Conservation (phyloP, 164 flowering plant species). For the Umbilicus rupestris region DNA sequence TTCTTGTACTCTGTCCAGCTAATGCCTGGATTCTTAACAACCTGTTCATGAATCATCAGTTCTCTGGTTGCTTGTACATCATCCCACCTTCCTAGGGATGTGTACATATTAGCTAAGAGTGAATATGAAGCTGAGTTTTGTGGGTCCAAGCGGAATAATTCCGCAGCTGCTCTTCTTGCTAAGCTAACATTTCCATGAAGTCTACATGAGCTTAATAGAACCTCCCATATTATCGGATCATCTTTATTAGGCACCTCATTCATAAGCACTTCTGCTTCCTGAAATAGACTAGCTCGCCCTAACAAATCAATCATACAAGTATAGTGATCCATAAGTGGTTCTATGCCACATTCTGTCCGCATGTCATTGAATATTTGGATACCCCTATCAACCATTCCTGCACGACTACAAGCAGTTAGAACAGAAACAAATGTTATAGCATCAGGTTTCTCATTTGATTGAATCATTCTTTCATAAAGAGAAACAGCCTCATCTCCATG, state of each 20-base stretch:
- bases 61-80: conserved; percentile 48
- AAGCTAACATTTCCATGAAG: conserved; percentile 55
- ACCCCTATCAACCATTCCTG: conserved; percentile 61
- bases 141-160: conserved; percentile 55
- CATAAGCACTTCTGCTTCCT: conserved; percentile 54
- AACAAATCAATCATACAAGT: conserved; percentile 60
- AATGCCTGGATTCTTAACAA: conserved; percentile 52
- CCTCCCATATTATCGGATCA: conserved; percentile 75
- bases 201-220: conserved; percentile 72
- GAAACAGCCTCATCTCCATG: conserved; percentile 47
- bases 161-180: conserved; percentile 65
- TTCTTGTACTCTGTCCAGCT: conserved; percentile 46
- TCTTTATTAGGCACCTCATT: conserved; percentile 49
- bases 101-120: conserved; percentile 63
- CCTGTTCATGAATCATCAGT: conserved; percentile 36
- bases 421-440: conserved; percentile 56
- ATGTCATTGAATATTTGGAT: conserved; percentile 54
- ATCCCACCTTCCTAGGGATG: conserved; percentile 72
- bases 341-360: conserved; percentile 36
- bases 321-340: conserved; percentile 60
- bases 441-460: conserved; percentile 48
- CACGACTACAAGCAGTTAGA: conserved; percentile 78
- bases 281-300: conserved; percentile 64
- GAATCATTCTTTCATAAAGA: conserved; percentile 49
- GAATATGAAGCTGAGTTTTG: conserved; percentile 54